A percentile compares a stretch with the other conserved stretches of the same genome.
These are phyloP conservation scores for Astragalus membranaceus DNA, from an alignment of 306 rosid species.

Conservation along the genomic window DNA sequence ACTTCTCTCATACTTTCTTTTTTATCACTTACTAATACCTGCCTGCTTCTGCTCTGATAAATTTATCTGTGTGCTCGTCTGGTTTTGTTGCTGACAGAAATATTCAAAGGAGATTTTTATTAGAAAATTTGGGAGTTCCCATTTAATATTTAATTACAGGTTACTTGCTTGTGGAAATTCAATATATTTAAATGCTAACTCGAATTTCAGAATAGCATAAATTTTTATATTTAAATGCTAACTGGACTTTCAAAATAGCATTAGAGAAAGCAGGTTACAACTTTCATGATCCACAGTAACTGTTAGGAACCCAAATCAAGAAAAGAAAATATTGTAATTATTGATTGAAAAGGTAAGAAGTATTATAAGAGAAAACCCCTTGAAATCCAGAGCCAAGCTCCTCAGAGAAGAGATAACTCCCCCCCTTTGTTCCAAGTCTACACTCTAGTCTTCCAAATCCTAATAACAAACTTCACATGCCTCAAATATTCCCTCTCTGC, in stretches of 20 bases:
- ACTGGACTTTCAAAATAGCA: background rate
- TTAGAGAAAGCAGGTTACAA: background rate
- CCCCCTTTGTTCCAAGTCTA: no score
- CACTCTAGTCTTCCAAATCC: no score
- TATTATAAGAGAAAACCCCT: no score
- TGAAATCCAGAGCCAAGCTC: no score
- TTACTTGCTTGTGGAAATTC: background rate
- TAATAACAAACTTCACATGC: no score
- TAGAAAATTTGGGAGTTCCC: background rate
- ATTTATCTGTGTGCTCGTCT: background rate
- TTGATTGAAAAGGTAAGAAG: no score
- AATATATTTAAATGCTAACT: background rate
- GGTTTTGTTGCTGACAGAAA: background rate
- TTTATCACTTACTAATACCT: background rate
- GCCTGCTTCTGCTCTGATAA: background rate
- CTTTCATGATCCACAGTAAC: background rate
- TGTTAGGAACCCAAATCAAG: no score
- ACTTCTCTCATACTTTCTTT: background rate
- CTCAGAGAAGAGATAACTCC: no score
- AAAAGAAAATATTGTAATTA: no score
- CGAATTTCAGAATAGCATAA: background rate
- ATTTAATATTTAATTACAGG: background rate
- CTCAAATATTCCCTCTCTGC: no score
- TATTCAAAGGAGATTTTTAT: background rate
- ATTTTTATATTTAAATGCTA: no score